Evolutionary conservation across 2,329 filamentous ascomycete species (phyloP).

Genomic region (Pseudogymnoascus verrucosus): DNA sequence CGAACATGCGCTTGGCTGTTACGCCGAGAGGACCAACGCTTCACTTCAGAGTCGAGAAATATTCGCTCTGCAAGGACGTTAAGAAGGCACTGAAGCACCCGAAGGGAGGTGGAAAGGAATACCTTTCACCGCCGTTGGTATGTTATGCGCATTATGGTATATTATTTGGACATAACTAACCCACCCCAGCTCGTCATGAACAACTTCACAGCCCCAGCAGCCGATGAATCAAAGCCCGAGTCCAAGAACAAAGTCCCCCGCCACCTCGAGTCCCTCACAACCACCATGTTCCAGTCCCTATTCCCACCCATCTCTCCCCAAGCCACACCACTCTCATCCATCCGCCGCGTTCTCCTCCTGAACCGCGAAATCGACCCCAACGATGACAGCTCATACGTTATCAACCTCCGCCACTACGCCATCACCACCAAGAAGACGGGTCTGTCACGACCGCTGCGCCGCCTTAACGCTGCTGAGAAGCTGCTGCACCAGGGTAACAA

Average conservation of each 20-base stretch:
- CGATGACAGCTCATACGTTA: constrained; percentile 63
- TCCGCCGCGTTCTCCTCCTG: constrained; percentile 80
- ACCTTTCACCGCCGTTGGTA: constrained; percentile 73
- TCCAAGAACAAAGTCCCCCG: constrained; percentile 69
- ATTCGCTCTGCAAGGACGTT: constrained; percentile 89
- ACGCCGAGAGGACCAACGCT: constrained; percentile 87
- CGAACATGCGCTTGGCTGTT: constrained; percentile 79
- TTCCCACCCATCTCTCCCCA: constrained; percentile 95
- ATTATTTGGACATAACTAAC: constrained; percentile 22
- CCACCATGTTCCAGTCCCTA: constrained; percentile 89
- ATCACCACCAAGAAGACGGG: constrained; percentile 86
- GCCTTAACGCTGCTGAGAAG: constrained; percentile 79
- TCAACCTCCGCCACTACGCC: constrained; percentile 89
- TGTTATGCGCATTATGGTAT: constrained; percentile 17
- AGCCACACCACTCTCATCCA: constrained; percentile 80
- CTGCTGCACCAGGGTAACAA: constrained; percentile 46
- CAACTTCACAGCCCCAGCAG: constrained; percentile 69
- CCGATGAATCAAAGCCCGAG: constrained; percentile 35
- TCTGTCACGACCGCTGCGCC: constrained; percentile 72
- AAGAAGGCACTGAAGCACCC: constrained; percentile 76
- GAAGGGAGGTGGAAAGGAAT: constrained; percentile 75
- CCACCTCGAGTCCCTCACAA: constrained; percentile 86
- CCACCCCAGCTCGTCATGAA: constrained; percentile 79
- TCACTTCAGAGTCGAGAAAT: constrained; percentile 89
- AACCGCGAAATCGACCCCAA: constrained; percentile 63